Evolutionary conservation across 2,329 filamentous ascomycete genomes (phyloP), one percentile per base, ranked within the genome.

Genomic region (Fusarium sp.): DNA sequence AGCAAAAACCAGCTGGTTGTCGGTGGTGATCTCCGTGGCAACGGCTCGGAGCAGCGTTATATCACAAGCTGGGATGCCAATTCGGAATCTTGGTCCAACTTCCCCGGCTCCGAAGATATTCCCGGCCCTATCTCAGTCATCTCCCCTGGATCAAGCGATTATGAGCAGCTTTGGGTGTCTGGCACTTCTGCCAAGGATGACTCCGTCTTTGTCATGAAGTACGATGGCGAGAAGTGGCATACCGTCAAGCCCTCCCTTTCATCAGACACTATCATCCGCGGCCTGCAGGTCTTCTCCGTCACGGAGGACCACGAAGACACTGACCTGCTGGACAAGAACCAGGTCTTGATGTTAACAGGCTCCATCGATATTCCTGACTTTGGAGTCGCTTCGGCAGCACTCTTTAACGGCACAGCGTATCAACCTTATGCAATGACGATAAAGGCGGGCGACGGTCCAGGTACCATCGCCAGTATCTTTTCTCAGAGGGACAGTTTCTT

Each of bases 301-400:
- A 91, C 87, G 1, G 80, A 89, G 49, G 80, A 88, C 16, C 96
- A 98, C 76, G 87, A 82, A 36, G 80, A 83, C 15, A 89, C 86
- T 3, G 80, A 86, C 37, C 82, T 94, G 8, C 80, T 99, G 16
- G 85, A 89, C 52, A 80, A 85, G 18, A 84, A 89, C 65, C 89
- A 96, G 77, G 86, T 89, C 6, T 86, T 99, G 36, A 86, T 99
- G 80, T 83, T 98, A 50, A 93, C 93, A n/a, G 96, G 96, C 38
- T 88, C 91, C 54, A 88, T 99, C 70, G 86, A 89, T 69, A 84
- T 98, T 18, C 88, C 91, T 0, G 82, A 83, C 49, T 94, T 94
- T 76, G 94, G 95, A 61, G 90, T 89, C 59, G 93, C 91, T 8
- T 97, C 95, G 15, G 94, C 93, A 10, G 95, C 90, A 9, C 83